Conservation (phyloP, 1,139 yeast genomes). For the Suhomyces bokatorum region DNA sequence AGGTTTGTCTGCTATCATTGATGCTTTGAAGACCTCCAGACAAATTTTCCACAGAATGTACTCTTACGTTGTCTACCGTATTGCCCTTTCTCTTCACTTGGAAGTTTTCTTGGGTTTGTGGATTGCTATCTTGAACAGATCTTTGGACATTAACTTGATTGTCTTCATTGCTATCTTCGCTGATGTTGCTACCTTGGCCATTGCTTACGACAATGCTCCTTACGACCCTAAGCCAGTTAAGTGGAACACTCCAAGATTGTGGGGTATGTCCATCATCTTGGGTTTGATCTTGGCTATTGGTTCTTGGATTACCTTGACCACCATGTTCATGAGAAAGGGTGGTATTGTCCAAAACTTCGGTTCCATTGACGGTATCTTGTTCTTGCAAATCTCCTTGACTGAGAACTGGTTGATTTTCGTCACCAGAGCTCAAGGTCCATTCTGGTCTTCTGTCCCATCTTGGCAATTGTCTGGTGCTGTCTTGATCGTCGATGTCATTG, state of each 20-base stretch:
- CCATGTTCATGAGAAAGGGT: conserved; percentile 79
- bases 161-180: conserved; percentile 95
- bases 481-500: conserved; percentile 80
- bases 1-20: conserved; percentile 92
- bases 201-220: conserved; percentile 98
- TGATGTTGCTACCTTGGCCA: conserved; percentile 92
- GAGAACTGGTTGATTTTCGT: conserved; percentile 96
- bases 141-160: conserved; percentile 81
- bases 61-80: conserved; percentile 94
- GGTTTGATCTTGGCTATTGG: conserved; percentile 84
- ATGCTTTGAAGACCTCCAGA: conserved; percentile 91
- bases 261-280: conserved; percentile 91
- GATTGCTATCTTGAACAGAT: conserved; percentile 87
- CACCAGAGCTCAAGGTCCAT: conserved; percentile 94
- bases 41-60: conserved; percentile 99
- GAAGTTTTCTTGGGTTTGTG: conserved; percentile 90
- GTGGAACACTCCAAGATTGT: conserved; percentile 97
- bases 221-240: conserved; percentile 95
- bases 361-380: conserved; percentile 86
- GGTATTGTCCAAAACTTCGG: conserved; percentile 95
- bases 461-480: conserved; percentile 97
- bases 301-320: conserved; percentile 89
- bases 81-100: conserved; percentile 89
- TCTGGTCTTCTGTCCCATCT: conserved; percentile 90
- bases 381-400: conserved; percentile 89